phyloP scores from a whole-genome alignment of 371 early-diverging fungal species.

The Mucor circinelloides region DNA sequence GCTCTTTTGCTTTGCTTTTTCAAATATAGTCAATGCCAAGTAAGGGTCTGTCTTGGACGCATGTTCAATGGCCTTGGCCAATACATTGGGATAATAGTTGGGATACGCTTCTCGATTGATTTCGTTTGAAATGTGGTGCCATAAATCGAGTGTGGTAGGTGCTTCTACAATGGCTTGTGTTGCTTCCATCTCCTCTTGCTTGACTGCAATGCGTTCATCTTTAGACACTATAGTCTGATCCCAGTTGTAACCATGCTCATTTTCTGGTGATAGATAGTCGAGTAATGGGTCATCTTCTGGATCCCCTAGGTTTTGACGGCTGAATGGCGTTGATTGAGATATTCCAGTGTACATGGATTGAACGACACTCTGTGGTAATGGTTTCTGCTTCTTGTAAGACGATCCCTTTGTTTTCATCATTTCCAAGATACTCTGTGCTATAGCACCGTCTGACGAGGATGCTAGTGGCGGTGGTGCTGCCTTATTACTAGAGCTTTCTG shows the following conservation, averaged over 20 bases:
- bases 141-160: slow-evolving; percentile 4
- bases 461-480: neutral
- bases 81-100: slow-evolving; percentile 31
- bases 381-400: slow-evolving; percentile 23
- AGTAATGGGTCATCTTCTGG: neutral
- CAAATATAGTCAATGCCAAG: slow-evolving; percentile 48
- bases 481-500: neutral
- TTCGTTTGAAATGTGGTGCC: slow-evolving; percentile 9
- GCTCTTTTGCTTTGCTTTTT: slow-evolving; percentile 40
- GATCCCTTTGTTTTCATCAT: slow-evolving; percentile 17
- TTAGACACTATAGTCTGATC: neutral
- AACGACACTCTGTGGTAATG: slow-evolving; percentile 24
- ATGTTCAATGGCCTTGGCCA: slow-evolving; percentile 37
- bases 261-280: neutral
- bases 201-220: slow-evolving; percentile 1
- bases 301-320: neutral
- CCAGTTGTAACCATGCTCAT: neutral
- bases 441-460: neutral
- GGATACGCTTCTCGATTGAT: slow-evolving; percentile 26
- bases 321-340: neutral
- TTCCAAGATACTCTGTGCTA: slow-evolving; percentile 9
- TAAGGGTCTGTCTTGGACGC: slow-evolving; percentile 45
- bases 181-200: slow-evolving; percentile 17
- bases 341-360: slow-evolving; percentile 13
- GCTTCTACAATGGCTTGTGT: slow-evolving; percentile 11